A percentile compares a stretch with the other conserved stretches of the same genome.
phyloP scores from a whole-genome alignment of 805 yeast genomes.

The Candida verbasci region DNA sequence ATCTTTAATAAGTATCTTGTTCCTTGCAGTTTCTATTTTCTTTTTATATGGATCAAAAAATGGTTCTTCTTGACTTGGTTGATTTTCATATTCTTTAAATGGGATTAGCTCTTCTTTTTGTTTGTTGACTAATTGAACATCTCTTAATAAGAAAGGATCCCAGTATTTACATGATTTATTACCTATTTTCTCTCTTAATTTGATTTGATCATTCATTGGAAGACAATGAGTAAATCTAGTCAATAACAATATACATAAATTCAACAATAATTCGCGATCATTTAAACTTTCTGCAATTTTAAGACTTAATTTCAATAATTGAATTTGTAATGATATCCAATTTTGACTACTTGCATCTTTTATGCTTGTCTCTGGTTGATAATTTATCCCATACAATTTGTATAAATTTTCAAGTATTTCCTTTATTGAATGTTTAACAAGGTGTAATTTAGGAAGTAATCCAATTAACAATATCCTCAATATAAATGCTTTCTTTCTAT shows the following conservation, averaged over 20 bases:
- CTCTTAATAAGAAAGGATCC: slow-evolving; percentile 67
- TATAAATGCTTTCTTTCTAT: slow-evolving; percentile 66
- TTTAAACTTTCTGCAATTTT: slow-evolving; percentile 48
- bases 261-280: slow-evolving; percentile 35
- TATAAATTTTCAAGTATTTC: slow-evolving; percentile 47
- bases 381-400: slow-evolving; percentile 49
- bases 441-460: slow-evolving; percentile 38
- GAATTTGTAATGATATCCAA: slow-evolving; percentile 59
- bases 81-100: slow-evolving; percentile 18
- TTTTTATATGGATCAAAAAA: slow-evolving; percentile 50
- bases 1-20: slow-evolving; percentile 30
- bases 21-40: slow-evolving; percentile 27
- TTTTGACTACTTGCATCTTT: slow-evolving; percentile 18
- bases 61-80: slow-evolving; percentile 12
- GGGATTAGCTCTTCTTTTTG: slow-evolving; percentile 37
- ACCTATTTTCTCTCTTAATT: slow-evolving; percentile 31
- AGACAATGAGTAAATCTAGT: slow-evolving; percentile 53
- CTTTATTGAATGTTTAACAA: slow-evolving; percentile 19
- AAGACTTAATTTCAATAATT: slow-evolving; percentile 48
- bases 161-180: slow-evolving; percentile 45
- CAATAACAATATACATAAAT: slow-evolving; percentile 51
- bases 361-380: slow-evolving; percentile 24
- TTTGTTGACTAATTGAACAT: slow-evolving; percentile 30
- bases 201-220: slow-evolving; percentile 53
- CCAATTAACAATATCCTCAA: slow-evolving; percentile 60